Evolutionary conservation across 306 rosid genomes (phyloP), one percentile per base, ranked within the genome.

Genomic region (Boehmeria nivea): DNA sequence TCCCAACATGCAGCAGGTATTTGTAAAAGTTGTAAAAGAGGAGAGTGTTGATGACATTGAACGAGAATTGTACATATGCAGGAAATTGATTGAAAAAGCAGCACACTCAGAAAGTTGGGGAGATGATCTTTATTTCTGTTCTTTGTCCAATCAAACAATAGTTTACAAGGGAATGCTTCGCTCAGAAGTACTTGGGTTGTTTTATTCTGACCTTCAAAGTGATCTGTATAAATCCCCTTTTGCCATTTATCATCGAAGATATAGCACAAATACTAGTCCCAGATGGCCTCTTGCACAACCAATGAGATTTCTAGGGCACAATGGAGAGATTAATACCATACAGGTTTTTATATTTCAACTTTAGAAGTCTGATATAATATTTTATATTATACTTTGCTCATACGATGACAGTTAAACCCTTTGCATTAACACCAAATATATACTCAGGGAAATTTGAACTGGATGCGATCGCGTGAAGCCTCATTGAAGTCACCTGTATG

Each of bases 261-360:
- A 80, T 71, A 91, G 98, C 80, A 91, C 98, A 25, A 91, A 91
- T 77, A 91, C 98, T 72, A 87, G 84, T 78, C 98, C 98, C 40
- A 81, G 95, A 67, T 91, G 98, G 98, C 98, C 98, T 70, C 98
- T 91, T 70, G 98, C 98, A 21, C 98, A 91, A 72, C 98, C 98
- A 67, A 91, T 91, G 98, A 82, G 98, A 74, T 78, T 91, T 70
- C 93, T 91, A 64, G 98, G 98, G 66, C 98, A 91, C 48, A 91
- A 91, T 33, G 98, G 96, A 82, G 98, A 91, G 80, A 91, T 91
- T 60, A 91, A 91, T 70, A 91, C 98, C 57, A 77, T 91, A 71
- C 98, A 91, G 98, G 98, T 91, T 69, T 61, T 38, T 54, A 8
- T 73, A 50, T 26, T 73, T 50, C 66, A 63, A 43, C 63, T 55